phyloP scores from a whole-genome alignment of 805 yeast genomes.

The Yamadazyma sp. region DNA sequence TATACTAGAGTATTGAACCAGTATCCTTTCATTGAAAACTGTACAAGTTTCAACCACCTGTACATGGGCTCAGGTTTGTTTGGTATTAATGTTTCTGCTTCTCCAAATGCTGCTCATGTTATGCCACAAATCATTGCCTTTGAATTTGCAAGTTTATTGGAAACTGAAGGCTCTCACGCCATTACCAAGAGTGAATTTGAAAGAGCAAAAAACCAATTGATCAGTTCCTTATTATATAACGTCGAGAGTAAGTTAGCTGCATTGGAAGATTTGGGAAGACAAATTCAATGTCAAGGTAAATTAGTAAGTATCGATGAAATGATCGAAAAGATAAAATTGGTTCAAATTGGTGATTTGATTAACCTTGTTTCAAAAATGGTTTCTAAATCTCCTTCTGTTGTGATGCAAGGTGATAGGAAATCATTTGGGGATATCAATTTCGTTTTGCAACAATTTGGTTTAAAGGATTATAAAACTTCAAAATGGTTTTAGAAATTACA shows the following conservation, averaged over 20 bases:
- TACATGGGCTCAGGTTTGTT: constrained; percentile 88
- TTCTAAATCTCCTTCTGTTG: constrained; percentile 80
- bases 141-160: constrained; percentile 36
- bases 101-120: constrained; percentile 82
- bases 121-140: constrained; percentile 72
- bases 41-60: constrained; percentile 84
- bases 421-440: constrained; percentile 79
- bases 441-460: constrained; percentile 64
- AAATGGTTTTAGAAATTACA: no score
- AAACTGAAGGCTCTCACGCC: constrained; percentile 44
- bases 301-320: constrained; percentile 76
- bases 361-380: constrained; percentile 73
- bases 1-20: constrained; percentile 90
- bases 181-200: constrained; percentile 69
- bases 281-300: constrained; percentile 78
- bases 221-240: constrained; percentile 86
- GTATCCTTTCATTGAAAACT: constrained; percentile 86
- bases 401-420: constrained; percentile 84
- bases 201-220: constrained; percentile 90
- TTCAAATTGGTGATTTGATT: constrained; percentile 66
- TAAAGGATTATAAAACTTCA: constrained; percentile 4
- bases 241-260: constrained; percentile 91
- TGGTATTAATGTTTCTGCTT: constrained; percentile 81
- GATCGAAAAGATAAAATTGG: constrained; percentile 69
- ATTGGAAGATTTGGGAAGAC: constrained; percentile 93